Percentiles rank a stretch among this genome's conserved stretches.
Evolutionary conservation across 768 basidiomycete species (phyloP).

Genomic region (Boletus subcaerulescens): DNA sequence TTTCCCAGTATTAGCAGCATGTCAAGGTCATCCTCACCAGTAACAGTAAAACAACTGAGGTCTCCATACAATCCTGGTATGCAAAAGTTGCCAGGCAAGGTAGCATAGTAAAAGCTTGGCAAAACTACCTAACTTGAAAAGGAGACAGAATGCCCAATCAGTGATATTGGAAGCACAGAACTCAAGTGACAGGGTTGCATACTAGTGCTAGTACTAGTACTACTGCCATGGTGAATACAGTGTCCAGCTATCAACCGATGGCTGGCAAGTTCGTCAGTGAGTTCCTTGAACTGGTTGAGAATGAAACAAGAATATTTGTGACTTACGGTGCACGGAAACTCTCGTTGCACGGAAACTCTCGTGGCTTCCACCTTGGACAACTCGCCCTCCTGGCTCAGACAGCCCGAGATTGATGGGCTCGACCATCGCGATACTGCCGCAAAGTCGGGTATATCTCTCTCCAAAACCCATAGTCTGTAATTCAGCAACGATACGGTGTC

Average conservation of each 20-base stretch:
- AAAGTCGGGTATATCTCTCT: conserved; percentile 48
- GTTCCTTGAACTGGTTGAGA: neutral
- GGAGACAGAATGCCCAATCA: conserved; percentile 54
- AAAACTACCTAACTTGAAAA: conserved; percentile 37
- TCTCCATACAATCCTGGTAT: conserved; percentile 46
- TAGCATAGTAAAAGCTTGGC: conserved; percentile 39
- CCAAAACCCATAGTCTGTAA: conserved; percentile 67
- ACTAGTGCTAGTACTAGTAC: too few relatives aligned
- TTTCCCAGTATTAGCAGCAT: conserved; percentile 62
- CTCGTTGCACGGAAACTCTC: conserved; percentile 63
- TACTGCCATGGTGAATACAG: conserved; percentile 60
- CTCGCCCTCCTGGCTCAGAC: conserved; percentile 48
- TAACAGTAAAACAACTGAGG: conserved; percentile 57
- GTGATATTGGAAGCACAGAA: conserved; percentile 59
- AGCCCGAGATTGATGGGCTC: conserved; percentile 48
- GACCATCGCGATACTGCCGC: conserved; percentile 56
- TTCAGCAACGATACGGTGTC: conserved; percentile 61
- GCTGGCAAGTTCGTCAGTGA: conserved; percentile 35
- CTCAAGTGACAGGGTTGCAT: conserved; percentile 70
- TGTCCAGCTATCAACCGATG: conserved; percentile 56
- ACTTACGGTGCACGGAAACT: conserved; percentile 59
- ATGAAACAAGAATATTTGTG: neutral
- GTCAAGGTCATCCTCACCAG: conserved; percentile 60
- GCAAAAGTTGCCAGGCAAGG: conserved; percentile 63
- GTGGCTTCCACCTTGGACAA: conserved; percentile 66